Base-by-base conservation (phyloP, 306 rosid species). In the Trichosanthes truncata region DNA sequence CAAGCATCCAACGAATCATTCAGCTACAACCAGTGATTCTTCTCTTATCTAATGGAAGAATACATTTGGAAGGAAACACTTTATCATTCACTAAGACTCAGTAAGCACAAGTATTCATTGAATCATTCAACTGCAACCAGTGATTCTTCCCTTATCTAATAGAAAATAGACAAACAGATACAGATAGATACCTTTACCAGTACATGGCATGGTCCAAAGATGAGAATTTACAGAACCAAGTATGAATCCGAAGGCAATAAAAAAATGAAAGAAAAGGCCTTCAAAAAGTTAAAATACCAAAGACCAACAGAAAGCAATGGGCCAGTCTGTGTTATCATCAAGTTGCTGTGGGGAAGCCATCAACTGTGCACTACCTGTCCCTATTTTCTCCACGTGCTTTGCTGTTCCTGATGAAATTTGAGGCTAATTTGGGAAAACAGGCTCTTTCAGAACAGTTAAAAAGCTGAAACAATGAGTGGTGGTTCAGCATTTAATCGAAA, bases 341-440 rank as follows among this genome's bases (percentile, higher is more conserved):
- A 43, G 14, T 41, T 41, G 36, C 56, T 23, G 52, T 71, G 20
- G 76, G 36, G 53, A 71, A 43, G 38, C 21, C 38, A 43, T 43
- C 36, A 12, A 48, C 6, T 40, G 53, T 6, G 53, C 53, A 71
- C 20, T 7, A 12, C 25, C 17, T 72, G 77, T 45, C 36, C 41
- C 35, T 14, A 23, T 3, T 72, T 72, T 72, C 77, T 72, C 56
- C 77, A 72, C 77, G 77, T 72, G 77, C 77, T 45, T 23, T 46
- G 4, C 57, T 72, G 52, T 43, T 25, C 36, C 77, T 3, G 36
- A 72, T 21, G 11, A 33, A 72, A 23, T 46, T 66, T 7, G 41
- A 9, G 31, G 52, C 35, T 41, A 12, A 8, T 41, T 40, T 41
- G 15, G 53, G 53, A 40, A 68, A 68, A 66, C 26, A 3, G 9